Evolutionary conservation across 768 basidiomycete species (phyloP).

Genomic region (Calocybe cyanea): DNA sequence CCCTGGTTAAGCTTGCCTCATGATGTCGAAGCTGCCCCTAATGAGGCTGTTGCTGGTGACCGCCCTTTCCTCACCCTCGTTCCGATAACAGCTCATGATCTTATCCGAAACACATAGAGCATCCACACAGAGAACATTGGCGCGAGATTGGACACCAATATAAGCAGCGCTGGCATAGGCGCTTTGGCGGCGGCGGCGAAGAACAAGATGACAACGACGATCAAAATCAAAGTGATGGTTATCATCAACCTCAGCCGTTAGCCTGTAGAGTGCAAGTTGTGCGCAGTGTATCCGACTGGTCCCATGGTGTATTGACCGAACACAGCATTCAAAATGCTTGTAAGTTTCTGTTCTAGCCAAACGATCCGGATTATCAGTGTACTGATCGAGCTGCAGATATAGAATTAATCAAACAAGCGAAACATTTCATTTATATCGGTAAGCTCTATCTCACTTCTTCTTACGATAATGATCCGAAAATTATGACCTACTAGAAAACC

Average conservation of each 20-base stretch:
- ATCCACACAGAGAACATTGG: conserved; percentile 69
- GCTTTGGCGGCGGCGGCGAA: conserved; percentile 22
- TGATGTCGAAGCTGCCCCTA: conserved; percentile 52
- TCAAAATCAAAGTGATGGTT: conserved; percentile 33
- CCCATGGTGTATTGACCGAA: conserved; percentile 86
- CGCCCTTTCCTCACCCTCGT: background rate
- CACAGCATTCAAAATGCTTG: conserved; percentile 93
- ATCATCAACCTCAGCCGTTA: conserved; percentile 39
- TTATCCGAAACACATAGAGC: conserved; percentile 30
- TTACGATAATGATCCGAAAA: background rate
- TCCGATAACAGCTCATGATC: background rate
- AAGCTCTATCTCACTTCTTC: conserved; percentile 21
- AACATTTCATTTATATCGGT: conserved; percentile 93
- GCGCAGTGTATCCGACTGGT: conserved; percentile 91
- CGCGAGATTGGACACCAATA: conserved; percentile 53
- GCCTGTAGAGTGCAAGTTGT: conserved; percentile 75
- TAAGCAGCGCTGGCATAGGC: conserved; percentile 59
- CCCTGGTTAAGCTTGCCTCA: conserved; percentile 82
- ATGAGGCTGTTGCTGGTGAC: conserved; percentile 62
- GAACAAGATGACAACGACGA: conserved; percentile 69
- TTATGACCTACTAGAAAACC: conserved; percentile 53
- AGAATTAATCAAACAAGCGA: conserved; percentile 76
- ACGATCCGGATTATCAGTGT: background rate
- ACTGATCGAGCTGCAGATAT: conserved; percentile 45
- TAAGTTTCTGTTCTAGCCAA: conserved; percentile 32